Evolutionary conservation across 169 alveolate species (phyloP).

Genomic region (Plasmodium gaboni): DNA sequence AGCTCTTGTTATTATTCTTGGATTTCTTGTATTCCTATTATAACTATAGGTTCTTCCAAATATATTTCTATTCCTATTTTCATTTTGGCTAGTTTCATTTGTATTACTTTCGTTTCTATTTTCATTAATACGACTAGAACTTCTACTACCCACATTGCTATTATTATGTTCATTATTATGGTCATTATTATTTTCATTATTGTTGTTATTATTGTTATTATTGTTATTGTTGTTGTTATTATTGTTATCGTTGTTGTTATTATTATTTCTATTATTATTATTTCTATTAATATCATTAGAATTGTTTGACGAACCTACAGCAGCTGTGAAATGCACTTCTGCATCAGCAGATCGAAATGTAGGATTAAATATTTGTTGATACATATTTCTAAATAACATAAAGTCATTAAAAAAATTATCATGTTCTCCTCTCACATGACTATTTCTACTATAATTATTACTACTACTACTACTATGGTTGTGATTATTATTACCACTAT

Average conservation of each 20-base stretch:
- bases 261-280: slow-evolving; percentile 1
- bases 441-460: neutral
- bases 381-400: slow-evolving; percentile 59
- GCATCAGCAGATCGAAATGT: slow-evolving; percentile 22
- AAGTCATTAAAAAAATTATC: slow-evolving; percentile 54
- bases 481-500: neutral
- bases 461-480: neutral
- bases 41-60: neutral
- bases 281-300: neutral
- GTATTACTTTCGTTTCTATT: neutral
- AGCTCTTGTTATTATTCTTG: slow-evolving; percentile 54
- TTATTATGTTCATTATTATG: neutral
- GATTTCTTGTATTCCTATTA: slow-evolving; percentile 23
- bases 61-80: neutral
- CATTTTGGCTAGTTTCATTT: neutral
- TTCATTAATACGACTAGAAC: neutral
- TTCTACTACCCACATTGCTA: neutral
- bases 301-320: slow-evolving; percentile 9
- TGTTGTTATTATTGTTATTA: neutral
- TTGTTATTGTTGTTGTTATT: neutral
- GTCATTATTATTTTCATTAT: neutral
- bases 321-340: slow-evolving; percentile 41
- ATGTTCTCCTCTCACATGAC: neutral
- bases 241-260: neutral
- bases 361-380: slow-evolving; percentile 51